These are phyloP conservation scores for Extremus antarcticus DNA, from an alignment of 495 filamentous ascomycete genomes.

Conservation along the genomic window DNA sequence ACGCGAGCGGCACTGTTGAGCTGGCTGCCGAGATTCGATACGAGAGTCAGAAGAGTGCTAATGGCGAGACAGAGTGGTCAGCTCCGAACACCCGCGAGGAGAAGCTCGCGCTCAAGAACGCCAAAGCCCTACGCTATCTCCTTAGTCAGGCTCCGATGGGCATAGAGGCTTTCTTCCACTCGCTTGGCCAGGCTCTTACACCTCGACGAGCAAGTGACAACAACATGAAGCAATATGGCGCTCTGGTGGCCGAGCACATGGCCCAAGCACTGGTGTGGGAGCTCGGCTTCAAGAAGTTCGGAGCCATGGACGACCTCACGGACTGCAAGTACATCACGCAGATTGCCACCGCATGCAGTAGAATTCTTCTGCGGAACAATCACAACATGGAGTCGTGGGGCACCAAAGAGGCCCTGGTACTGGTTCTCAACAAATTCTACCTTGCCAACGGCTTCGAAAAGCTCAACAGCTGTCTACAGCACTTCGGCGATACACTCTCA, in stretches of 20 bases:
- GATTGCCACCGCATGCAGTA: background rate
- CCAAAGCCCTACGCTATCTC: constrained; percentile 59
- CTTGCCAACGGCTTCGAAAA: constrained; percentile 61
- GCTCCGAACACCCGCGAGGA: background rate
- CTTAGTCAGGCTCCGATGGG: constrained; percentile 62
- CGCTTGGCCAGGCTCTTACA: constrained; percentile 67
- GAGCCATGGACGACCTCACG: constrained; percentile 35
- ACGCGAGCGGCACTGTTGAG: constrained; percentile 8
- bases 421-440: constrained; percentile 79
- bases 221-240: constrained; percentile 53
- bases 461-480: constrained; percentile 48
- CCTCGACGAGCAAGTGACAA: constrained; percentile 55
- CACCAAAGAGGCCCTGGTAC: constrained; percentile 58
- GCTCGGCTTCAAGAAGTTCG: constrained; percentile 33
- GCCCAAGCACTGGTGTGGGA: constrained; percentile 60
- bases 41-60: background rate
- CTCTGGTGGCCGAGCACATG: constrained; percentile 64
- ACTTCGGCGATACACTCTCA: constrained; percentile 5
- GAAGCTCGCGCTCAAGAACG: constrained; percentile 57
- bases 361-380: constrained; percentile 39
- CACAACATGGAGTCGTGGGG: constrained; percentile 73
- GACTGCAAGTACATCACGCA: constrained; percentile 37
- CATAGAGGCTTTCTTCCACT: constrained; percentile 66
- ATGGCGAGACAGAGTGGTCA: background rate
- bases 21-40: background rate